Evolutionary conservation across 805 yeast genomes (phyloP).

Genomic region (Wickerhamomyces chaumierensis): DNA sequence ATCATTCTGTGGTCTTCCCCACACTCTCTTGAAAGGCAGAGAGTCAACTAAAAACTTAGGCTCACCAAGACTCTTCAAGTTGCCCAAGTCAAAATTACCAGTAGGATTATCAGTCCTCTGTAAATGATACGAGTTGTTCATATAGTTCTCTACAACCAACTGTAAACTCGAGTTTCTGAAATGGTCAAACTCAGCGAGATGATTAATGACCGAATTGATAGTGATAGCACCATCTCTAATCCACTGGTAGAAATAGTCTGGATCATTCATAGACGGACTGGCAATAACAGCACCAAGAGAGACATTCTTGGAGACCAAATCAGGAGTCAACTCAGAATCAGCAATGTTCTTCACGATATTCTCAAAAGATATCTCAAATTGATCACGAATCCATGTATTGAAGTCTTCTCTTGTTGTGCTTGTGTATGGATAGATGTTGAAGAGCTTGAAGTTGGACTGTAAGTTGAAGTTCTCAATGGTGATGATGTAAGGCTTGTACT

Average conservation of each 20-base stretch:
- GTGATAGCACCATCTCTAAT: constrained; percentile 82
- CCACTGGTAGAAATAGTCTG: constrained; percentile 89
- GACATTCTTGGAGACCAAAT: constrained; percentile 25
- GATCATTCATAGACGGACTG: constrained; percentile 58
- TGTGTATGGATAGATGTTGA: constrained; percentile 11
- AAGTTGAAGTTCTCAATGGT: constrained; percentile 14
- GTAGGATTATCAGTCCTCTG: constrained; percentile 63
- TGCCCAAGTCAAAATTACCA: constrained; percentile 38
- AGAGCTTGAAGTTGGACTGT: constrained; percentile 13
- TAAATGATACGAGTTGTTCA: constrained; percentile 42
- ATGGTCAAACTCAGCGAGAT: constrained; percentile 31
- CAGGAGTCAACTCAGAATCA: constrained; percentile 22
- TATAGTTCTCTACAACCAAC: constrained; percentile 41
- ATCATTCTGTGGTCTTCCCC: constrained; percentile 97
- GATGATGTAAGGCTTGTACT: not conserved
- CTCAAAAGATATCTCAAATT: constrained; percentile 28
- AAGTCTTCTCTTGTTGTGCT: constrained; percentile 21
- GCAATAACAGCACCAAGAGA: constrained; percentile 72
- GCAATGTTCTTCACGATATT: constrained; percentile 39
- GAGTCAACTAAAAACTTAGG: constrained; percentile 75
- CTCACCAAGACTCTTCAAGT: constrained; percentile 65
- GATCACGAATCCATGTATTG: constrained; percentile 33
- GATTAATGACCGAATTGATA: constrained; percentile 48
- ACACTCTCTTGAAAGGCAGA: constrained; percentile 44
- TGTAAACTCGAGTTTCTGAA: constrained; percentile 16